These are phyloP conservation scores for Solanum sparsipilum DNA, from an alignment of 257 asterid species.

Conservation along the genomic window DNA sequence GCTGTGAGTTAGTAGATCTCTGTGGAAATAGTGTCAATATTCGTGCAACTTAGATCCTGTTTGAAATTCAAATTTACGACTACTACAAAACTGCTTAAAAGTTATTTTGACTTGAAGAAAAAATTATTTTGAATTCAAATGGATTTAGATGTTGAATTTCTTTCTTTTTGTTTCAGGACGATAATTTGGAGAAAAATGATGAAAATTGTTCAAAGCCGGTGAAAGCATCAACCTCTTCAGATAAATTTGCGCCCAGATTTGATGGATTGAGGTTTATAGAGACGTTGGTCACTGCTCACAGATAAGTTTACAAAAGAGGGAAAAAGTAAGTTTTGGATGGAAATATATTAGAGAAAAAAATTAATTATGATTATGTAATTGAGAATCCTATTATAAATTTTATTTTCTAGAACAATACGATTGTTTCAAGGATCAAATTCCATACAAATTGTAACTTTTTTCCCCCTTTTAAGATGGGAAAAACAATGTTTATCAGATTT, in stretches of 20 bases:
- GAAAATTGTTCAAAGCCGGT: not conserved
- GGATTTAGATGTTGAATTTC: not conserved
- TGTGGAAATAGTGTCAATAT: not conserved
- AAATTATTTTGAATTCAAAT: not conserved
- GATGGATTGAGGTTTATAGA: slow-evolving; percentile 12
- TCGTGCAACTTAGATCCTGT: not conserved
- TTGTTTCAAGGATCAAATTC: not conserved
- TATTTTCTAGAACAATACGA: not conserved
- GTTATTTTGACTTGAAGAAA: not conserved
- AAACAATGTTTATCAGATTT: not conserved
- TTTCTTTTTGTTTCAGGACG: not conserved
- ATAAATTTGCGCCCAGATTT: slow-evolving; percentile 10
- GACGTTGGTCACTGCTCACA: slow-evolving; percentile 9
- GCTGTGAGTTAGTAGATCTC: not conserved
- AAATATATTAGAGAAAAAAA: not conserved
- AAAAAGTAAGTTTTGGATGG: not conserved
- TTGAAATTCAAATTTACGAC: too few relatives aligned
- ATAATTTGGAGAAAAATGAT: not conserved
- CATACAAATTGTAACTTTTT: not conserved
- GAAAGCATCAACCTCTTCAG: not conserved
- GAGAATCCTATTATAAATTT: not conserved
- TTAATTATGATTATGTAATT: not conserved
- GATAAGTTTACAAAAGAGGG: not conserved
- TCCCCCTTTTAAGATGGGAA: too few relatives aligned
- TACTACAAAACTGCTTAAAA: too few relatives aligned